Evolutionary conservation across 1,284 basidiomycete species (phyloP).

Genomic region (Mycosarcoma mackinlayi): DNA sequence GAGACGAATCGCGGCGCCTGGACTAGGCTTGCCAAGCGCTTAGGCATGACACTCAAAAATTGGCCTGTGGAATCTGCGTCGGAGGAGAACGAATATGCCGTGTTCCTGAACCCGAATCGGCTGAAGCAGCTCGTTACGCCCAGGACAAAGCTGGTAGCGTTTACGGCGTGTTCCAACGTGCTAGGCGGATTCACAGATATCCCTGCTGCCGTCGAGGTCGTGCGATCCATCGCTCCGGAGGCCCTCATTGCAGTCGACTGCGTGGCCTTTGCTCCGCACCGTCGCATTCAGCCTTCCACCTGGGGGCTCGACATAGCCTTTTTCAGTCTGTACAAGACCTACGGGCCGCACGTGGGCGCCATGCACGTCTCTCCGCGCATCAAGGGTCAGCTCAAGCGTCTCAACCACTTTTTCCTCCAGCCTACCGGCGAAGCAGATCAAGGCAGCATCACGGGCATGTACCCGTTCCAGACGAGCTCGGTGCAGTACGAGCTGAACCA

Average conservation of each 20-base stretch:
- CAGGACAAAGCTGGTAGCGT: constrained; percentile 78
- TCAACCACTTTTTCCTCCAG: constrained; percentile 78
- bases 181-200: constrained; percentile 78
- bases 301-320: constrained; percentile 77
- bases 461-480: constrained; percentile 73
- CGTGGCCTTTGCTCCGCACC: constrained; percentile 82
- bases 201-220: neutral
- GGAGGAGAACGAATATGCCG: constrained; percentile 73
- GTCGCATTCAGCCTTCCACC: constrained; percentile 74
- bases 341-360: constrained; percentile 78
- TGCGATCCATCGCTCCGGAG: constrained; percentile 72
- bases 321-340: constrained; percentile 82
- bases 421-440: constrained; percentile 41
- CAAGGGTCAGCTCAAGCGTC: constrained; percentile 72
- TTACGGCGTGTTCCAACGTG: constrained; percentile 81
- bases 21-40: constrained; percentile 78
- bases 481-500: constrained; percentile 78
- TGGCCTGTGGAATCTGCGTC: constrained; percentile 73
- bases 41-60: constrained; percentile 73
- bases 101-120: constrained; percentile 74
- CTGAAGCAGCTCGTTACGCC: constrained; percentile 75
- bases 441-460: constrained; percentile 71
- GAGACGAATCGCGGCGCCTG: constrained; percentile 85
- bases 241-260: constrained; percentile 78
- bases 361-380: constrained; percentile 74